Evolutionary conservation across 2,329 filamentous ascomycete genomes (phyloP), one percentile per base, ranked within the genome.

Genomic region (Paraphoma sp.): DNA sequence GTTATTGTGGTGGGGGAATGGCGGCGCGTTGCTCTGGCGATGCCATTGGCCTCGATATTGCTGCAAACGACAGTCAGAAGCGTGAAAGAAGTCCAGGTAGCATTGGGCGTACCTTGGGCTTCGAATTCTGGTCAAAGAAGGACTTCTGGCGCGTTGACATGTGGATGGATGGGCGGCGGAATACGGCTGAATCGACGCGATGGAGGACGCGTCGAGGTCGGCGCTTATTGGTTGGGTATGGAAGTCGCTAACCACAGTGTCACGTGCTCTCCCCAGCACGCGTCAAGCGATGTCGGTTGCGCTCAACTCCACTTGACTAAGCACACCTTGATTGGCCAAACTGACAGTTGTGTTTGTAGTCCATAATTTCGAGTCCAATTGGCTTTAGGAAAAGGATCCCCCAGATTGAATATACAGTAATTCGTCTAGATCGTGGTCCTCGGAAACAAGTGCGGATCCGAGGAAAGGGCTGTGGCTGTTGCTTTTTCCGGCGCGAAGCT

Each of bases 111-210:
- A 81, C 80, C 72, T 80, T 79, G 36, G 64, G 64, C 56, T 70
- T 77, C 57, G 73, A 73, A 48, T 80, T 71, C 66, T 82, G 79
- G 56, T 83, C 80, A 67, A 83, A 83, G 73, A 84, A 83, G 58
- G 80, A 81, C 68, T 78, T 81, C 60, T 82, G 82, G 59, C 78
- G 79, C 51, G 74, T 77, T 56, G 79, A 76, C 79, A 81, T 82
- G 55, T 63, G 62, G 69, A 63, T 57, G 54, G 52, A 42, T 56
- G 47, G 55, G 59, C 28, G 44, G 51, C 44, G 49, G 51, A 23
- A 30, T 41, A 33, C 45, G 42, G 38, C 49, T 52, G 45, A 49
- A 45, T 41, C 55, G 52, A 57, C 59, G 59, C 63, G 57, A 50
- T 16, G 17, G 17, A 33, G 33, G 33, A 65, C 58, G 64, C 58